These are phyloP conservation scores for Corymbia calophylla DNA, from an alignment of 441 rosid species.

Conservation along the genomic window DNA sequence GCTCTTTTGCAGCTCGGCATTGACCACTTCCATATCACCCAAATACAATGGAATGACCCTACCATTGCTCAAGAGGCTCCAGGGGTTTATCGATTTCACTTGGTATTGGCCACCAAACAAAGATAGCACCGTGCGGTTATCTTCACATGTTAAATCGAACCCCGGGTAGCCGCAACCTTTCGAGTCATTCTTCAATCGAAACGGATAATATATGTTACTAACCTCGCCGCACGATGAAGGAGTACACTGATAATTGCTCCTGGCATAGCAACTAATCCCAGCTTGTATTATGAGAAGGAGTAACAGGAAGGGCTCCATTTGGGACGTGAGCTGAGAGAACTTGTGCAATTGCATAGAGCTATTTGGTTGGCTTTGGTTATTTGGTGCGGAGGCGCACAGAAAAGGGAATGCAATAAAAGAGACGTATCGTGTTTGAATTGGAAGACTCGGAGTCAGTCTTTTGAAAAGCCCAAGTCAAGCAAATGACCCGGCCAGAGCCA, in stretches of 20 bases:
- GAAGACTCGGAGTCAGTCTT: not conserved
- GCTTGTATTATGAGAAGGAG: not conserved
- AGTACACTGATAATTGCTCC: fast-evolving
- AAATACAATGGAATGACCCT: fast-evolving
- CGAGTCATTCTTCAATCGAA: fast-evolving
- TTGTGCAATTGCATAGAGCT: not conserved
- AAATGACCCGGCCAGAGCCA: not conserved
- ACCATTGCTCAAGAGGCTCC: too few species aligned
- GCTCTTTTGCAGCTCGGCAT: fast-evolving
- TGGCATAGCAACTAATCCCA: not conserved
- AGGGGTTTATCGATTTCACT: not conserved
- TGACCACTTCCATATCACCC: not conserved
- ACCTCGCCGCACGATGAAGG: fast-evolving
- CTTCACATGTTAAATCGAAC: fast-evolving
- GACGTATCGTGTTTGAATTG: not conserved
- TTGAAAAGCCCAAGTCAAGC: not conserved
- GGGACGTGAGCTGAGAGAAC: not conserved
- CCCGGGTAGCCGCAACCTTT: fast-evolving
- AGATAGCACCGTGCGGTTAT: fast-evolving
- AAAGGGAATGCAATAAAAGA: not conserved
- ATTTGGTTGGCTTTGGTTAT: not conserved
- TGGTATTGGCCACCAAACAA: fast-evolving
- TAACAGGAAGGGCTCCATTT: not conserved
- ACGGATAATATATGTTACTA: fast-evolving
- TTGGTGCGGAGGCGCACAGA: not conserved